phyloP scores from a whole-genome alignment of 495 filamentous ascomycete genomes.

The Rhypophila decipiens region DNA sequence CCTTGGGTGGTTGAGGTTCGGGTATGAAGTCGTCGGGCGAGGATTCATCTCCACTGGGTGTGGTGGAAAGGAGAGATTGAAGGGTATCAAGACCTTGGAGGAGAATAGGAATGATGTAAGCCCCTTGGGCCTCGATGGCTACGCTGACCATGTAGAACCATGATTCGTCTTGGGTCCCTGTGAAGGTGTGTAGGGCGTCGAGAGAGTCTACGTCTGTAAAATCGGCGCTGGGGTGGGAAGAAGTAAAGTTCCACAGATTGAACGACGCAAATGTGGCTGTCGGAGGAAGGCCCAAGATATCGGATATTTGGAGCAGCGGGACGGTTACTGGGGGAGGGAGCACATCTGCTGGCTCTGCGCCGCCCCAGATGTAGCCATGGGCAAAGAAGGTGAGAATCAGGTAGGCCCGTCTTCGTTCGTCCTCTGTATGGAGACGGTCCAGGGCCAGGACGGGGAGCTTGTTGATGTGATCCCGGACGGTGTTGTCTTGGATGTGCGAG shows the following conservation, averaged over 20 bases:
- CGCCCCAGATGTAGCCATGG: slow-evolving; percentile 77
- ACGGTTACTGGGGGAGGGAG: slow-evolving; percentile 76
- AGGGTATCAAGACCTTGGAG: slow-evolving; percentile 68
- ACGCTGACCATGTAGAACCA: slow-evolving; percentile 97
- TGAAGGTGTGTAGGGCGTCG: slow-evolving; percentile 75
- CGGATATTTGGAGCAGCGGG: slow-evolving; percentile 68
- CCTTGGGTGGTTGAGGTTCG: no score
- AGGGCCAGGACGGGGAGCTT: slow-evolving; percentile 65
- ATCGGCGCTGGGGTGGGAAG: slow-evolving; percentile 26
- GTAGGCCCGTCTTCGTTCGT: slow-evolving; percentile 86
- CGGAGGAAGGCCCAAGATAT: slow-evolving; percentile 73
- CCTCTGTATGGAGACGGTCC: slow-evolving; percentile 52
- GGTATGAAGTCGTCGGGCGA: slow-evolving; percentile 41
- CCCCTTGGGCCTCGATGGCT: slow-evolving; percentile 87
- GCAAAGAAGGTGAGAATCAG: slow-evolving; percentile 71
- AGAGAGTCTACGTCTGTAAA: slow-evolving; percentile 68
- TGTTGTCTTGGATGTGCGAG: slow-evolving; percentile 55
- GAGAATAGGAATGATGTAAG: slow-evolving; percentile 72
- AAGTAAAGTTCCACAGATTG: slow-evolving; percentile 84
- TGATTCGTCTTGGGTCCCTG: slow-evolving; percentile 85
- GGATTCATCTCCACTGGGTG: no score
- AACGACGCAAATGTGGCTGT: slow-evolving; percentile 87
- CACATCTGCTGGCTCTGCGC: slow-evolving; percentile 26
- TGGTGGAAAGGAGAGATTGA: slow-evolving; percentile 27
- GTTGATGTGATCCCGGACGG: slow-evolving; percentile 60